Base-by-base conservation (phyloP, 805 yeast species). In the Ogataea neopini region DNA sequence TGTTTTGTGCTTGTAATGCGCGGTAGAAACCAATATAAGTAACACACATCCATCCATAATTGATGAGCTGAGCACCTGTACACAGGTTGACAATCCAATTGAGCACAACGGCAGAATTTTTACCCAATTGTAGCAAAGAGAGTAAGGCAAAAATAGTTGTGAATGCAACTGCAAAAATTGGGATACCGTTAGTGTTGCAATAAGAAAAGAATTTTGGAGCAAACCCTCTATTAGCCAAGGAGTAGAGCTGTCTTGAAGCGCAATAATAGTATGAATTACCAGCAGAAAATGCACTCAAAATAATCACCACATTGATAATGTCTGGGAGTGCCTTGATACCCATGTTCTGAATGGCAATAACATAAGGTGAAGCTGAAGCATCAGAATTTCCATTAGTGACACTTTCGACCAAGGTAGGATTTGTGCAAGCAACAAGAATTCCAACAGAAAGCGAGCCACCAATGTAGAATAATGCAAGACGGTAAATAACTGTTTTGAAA, bases 231-330 rank as follows among this genome's bases (percentile, higher is more conserved):
- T 75, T 64, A 0, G 92, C 84, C 66, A 86, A 70, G 3, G 88
- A 86, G 60, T 82, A 82, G n/a, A 86, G 70, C 30, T 63, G 63
- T 58, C 79, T 62, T 9, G 89, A 79, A 0, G 91, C 81, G 49
- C 88, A 81, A 61, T 77, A 86, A 17, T 84, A 77, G 62, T 83
- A 83, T 5, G 91, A 84, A 67, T 87, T 87, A 39, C 94, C 96
- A 1, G 95, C 89, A 25, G 89, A 81, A 52, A 86, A 83, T 0
- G 90, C 87, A 6, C 89, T 76, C 13, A 86, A 72, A 45, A 88
- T 72, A 41, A 88, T 72, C 30, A 86, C 80, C 2, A 82, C 92
- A 63, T 88, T 88, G 51, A 88, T 86, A 47, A 88, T 71, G 58
- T 83, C 79, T 25, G 94, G 92, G 36, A 88, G 72, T 0, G 75